Percentiles rank a stretch among this genome's conserved stretches.
These are phyloP conservation scores for Phyllosticta citribraziliensis DNA, from an alignment of 2,329 filamentous ascomycete genomes.

Conservation along the genomic window DNA sequence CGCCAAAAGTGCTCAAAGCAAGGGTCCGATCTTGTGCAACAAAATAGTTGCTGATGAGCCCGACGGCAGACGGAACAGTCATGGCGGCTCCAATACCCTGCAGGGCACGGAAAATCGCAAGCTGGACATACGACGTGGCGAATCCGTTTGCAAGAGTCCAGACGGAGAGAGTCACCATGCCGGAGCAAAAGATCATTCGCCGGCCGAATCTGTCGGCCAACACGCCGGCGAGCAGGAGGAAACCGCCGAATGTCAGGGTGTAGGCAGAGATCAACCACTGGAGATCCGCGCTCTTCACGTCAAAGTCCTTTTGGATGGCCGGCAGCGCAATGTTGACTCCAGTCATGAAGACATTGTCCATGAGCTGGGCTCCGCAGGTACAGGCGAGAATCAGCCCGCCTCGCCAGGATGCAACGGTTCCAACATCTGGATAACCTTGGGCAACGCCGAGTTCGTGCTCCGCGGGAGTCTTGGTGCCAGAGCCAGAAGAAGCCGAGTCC, in stretches of 20 bases:
- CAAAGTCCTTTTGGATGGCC: constrained; percentile 10
- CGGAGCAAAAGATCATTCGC: constrained; percentile 30
- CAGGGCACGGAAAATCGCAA: constrained; percentile 35
- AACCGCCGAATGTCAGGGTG: constrained; percentile 19
- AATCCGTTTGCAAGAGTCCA: constrained; percentile 39
- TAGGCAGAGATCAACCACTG: constrained; percentile 13
- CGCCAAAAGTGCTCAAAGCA: constrained; percentile 31
- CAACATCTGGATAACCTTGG: constrained; percentile 21
- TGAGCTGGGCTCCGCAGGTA: constrained; percentile 34
- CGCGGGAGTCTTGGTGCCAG: not conserved
- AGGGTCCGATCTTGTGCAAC: constrained; percentile 29
- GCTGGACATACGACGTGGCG: constrained; percentile 33
- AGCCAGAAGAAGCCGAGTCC: not conserved
- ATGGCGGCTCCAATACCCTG: constrained; percentile 39
- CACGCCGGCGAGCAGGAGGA: constrained; percentile 15
- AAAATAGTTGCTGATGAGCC: constrained; percentile 34
- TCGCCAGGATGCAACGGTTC: constrained; percentile 28
- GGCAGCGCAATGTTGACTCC: constrained; percentile 11
- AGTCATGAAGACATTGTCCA: constrained; percentile 34
- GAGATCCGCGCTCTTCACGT: constrained; percentile 5
- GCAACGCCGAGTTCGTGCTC: constrained; percentile 5
- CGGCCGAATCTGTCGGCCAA: constrained; percentile 29
- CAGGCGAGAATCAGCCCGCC: constrained; percentile 30
- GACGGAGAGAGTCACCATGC: constrained; percentile 19
- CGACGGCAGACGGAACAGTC: constrained; percentile 38